Conservation (phyloP, 2,329 filamentous ascomycete species). For the Colletotrichum brevisporum region DNA sequence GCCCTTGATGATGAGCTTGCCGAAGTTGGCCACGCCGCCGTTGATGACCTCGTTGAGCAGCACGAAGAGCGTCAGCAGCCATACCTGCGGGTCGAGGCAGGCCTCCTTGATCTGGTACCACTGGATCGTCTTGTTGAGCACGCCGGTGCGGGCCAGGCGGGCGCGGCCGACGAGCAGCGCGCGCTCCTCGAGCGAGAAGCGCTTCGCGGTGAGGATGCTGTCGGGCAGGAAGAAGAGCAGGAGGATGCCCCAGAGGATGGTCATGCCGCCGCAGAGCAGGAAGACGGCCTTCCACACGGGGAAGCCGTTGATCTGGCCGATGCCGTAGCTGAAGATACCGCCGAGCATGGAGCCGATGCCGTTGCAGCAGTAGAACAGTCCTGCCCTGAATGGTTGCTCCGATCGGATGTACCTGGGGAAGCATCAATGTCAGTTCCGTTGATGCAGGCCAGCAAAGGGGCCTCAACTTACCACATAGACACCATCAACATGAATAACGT, state of each 20-base stretch:
- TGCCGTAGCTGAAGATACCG: slow-evolving; percentile 70
- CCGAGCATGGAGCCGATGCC: slow-evolving; percentile 74
- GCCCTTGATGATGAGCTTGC: slow-evolving; percentile 49
- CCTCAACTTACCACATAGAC: slow-evolving; percentile 56
- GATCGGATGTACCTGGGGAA: slow-evolving; percentile 55
- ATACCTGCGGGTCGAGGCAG: slow-evolving; percentile 68
- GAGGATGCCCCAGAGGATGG: slow-evolving; percentile 67
- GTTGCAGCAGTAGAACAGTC: slow-evolving; percentile 56
- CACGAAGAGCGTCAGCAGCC: slow-evolving; percentile 69
- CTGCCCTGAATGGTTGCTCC: slow-evolving; percentile 62
- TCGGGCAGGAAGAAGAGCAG: slow-evolving; percentile 74
- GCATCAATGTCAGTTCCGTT: neutral
- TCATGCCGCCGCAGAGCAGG: slow-evolving; percentile 70
- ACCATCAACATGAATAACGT: slow-evolving; percentile 66
- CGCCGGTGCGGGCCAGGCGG: slow-evolving; percentile 62
- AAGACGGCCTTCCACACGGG: slow-evolving; percentile 71
- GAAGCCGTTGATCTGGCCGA: slow-evolving; percentile 70
- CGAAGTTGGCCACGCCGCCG: slow-evolving; percentile 59
- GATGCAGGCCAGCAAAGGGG: rapidly evolving
- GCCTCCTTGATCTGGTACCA: slow-evolving; percentile 63
- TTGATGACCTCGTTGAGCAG: slow-evolving; percentile 59
- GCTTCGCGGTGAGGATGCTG: slow-evolving; percentile 72
- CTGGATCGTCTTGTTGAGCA: slow-evolving; percentile 63
- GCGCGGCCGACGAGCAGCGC: slow-evolving; percentile 67
- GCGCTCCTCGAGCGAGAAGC: slow-evolving; percentile 70